These are phyloP conservation scores for Syzygium malaccense DNA, from an alignment of 441 rosid species.

Conservation along the genomic window DNA sequence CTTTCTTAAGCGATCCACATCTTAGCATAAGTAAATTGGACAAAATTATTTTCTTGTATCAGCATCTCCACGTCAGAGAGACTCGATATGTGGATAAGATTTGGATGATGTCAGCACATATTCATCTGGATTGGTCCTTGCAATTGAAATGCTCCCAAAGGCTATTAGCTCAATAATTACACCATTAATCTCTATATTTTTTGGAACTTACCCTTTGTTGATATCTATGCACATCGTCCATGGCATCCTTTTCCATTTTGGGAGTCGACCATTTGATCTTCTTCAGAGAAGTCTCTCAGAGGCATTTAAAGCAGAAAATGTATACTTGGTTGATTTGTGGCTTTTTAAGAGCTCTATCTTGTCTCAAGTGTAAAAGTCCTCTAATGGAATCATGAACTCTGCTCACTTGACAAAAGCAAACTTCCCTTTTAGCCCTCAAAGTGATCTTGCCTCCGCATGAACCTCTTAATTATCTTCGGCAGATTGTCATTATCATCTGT, in stretches of 20 bases:
- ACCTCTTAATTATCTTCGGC: neutral
- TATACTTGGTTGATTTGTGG: neutral
- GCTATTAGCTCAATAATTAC: neutral
- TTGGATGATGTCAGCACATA: neutral
- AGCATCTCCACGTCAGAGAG: neutral
- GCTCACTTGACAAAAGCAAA: neutral
- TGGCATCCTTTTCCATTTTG: neutral
- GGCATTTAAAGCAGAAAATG: neutral
- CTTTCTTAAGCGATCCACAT: neutral
- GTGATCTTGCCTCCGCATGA: neutral
- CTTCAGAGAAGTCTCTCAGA: neutral
- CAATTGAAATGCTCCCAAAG: neutral
- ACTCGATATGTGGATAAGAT: neutral
- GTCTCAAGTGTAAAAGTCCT: neutral
- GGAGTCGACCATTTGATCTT: neutral
- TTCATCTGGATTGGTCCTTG: neutral
- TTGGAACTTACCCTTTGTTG: neutral
- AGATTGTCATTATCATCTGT: neutral
- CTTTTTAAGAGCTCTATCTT: neutral
- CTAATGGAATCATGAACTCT: neutral
- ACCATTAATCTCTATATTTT: neutral
- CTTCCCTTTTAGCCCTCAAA: neutral
- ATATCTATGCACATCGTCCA: neutral
- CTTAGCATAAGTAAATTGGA: neutral
- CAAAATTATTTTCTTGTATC: neutral